phyloP scores from a whole-genome alignment of 2,329 filamentous ascomycete species.

The Drechslerella coelobrocha region DNA sequence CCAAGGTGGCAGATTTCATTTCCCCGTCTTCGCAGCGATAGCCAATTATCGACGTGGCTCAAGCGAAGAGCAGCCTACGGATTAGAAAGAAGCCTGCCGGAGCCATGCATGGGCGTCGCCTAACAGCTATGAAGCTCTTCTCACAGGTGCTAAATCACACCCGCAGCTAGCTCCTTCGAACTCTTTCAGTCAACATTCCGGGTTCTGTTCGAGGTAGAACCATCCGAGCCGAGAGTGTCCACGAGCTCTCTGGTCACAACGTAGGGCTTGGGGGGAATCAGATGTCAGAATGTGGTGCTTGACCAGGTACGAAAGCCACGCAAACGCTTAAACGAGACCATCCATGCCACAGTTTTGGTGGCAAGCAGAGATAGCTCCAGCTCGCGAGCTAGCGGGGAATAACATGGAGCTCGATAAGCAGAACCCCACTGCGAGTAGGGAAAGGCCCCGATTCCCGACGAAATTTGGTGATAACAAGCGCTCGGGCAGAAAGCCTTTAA shows the following conservation, averaged over 20 bases:
- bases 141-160: too few species aligned
- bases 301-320: background rate
- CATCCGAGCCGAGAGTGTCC: too few species aligned
- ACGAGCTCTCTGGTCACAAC: too few species aligned
- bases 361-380: background rate
- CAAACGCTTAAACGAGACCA: background rate
- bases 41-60: background rate
- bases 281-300: background rate
- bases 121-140: too few species aligned
- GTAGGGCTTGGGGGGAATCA: background rate
- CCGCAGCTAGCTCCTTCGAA: too few species aligned
- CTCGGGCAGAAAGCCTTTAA: background rate
- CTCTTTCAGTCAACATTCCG: too few species aligned
- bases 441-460: background rate
- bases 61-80: background rate
- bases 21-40: background rate
- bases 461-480: background rate
- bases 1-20: background rate
- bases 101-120: too few species aligned
- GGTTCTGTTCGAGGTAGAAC: too few species aligned
- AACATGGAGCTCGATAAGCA: background rate
- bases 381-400: background rate
- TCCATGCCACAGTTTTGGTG: background rate
- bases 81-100: background rate
- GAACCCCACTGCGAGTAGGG: background rate